A percentile compares a stretch with the other conserved stretches of the same genome.
These are phyloP conservation scores for Cercospora zeae-maydis DNA, from an alignment of 2,329 filamentous ascomycete genomes.

Conservation along the genomic window DNA sequence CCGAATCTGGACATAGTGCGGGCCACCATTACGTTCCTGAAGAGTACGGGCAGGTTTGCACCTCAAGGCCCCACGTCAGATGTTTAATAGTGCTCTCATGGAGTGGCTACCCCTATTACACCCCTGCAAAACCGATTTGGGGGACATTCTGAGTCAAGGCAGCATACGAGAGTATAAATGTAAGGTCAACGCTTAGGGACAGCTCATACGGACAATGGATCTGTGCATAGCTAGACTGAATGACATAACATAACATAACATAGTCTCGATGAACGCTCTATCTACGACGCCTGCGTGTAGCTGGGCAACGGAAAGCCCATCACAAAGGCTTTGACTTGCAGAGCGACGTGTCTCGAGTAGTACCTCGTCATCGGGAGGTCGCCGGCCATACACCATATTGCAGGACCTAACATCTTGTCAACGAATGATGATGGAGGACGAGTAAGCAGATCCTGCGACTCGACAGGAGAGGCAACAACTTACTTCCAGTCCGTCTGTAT, in stretches of 20 bases:
- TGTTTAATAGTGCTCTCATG: not conserved
- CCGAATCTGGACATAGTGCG: not conserved
- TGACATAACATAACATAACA: no score
- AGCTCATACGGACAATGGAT: no score
- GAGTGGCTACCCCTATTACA: not conserved
- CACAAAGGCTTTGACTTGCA: not conserved
- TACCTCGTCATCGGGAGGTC: not conserved
- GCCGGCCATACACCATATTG: not conserved
- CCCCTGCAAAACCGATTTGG: not conserved
- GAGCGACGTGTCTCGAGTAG: not conserved
- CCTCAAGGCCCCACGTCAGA: not conserved
- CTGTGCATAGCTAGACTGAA: no score
- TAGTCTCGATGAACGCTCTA: no score
- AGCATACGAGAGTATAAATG: no score
- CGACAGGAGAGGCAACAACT: constrained; percentile 18
- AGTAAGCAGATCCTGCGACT: not conserved
- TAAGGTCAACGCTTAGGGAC: no score
- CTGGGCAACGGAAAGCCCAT: not conserved
- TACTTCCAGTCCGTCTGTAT: constrained; percentile 40
- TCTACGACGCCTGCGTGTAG: not conserved
- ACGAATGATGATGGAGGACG: not conserved
- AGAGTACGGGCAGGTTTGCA: not conserved
- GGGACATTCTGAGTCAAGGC: no score
- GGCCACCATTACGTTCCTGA: not conserved
- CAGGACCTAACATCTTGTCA: not conserved